Percentiles rank a stretch among this genome's conserved stretches.
Evolutionary conservation across 2,329 filamentous ascomycete genomes (phyloP).

Genomic region (Davidsoniella neocaledoniae): DNA sequence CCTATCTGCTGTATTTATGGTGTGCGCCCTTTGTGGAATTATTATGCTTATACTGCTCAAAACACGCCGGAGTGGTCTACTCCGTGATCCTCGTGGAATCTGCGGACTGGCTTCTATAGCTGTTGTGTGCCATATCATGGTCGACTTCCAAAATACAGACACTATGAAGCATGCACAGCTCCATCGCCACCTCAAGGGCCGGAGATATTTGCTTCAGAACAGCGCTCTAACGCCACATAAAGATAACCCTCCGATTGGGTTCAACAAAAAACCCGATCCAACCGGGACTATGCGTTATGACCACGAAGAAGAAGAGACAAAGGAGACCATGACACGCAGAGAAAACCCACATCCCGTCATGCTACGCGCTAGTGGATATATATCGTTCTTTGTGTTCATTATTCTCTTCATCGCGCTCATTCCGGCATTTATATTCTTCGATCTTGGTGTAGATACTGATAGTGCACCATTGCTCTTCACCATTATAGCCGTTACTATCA

Average conservation of each 20-base stretch:
- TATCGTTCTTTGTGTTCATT: slow-evolving; percentile 44
- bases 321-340: slow-evolving; percentile 15
- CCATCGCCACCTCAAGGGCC: slow-evolving; percentile 46
- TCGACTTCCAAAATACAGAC: slow-evolving; percentile 58
- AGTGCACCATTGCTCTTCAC: slow-evolving; percentile 47
- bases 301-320: background rate
- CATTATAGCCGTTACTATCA: slow-evolving; percentile 46
- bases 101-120: slow-evolving; percentile 62
- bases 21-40: slow-evolving; percentile 41
- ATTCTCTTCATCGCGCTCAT: slow-evolving; percentile 39
- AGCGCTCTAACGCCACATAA: slow-evolving; percentile 52
- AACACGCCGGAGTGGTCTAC: slow-evolving; percentile 45
- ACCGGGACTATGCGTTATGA: background rate
- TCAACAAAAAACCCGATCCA: no score
- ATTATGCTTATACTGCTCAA: slow-evolving; percentile 44
- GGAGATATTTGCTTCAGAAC: slow-evolving; percentile 53
- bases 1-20: slow-evolving; percentile 35
- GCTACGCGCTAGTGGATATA: slow-evolving; percentile 40
- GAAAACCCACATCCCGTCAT: slow-evolving; percentile 53
- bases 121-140: slow-evolving; percentile 53
- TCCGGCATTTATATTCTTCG: slow-evolving; percentile 41
- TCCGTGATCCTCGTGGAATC: slow-evolving; percentile 54
- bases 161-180: slow-evolving; percentile 49
- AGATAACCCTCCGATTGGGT: slow-evolving; percentile 23
- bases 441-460: slow-evolving; percentile 19